phyloP scores from a whole-genome alignment of 352 stramenopile species.

The Phytophthora pini region DNA sequence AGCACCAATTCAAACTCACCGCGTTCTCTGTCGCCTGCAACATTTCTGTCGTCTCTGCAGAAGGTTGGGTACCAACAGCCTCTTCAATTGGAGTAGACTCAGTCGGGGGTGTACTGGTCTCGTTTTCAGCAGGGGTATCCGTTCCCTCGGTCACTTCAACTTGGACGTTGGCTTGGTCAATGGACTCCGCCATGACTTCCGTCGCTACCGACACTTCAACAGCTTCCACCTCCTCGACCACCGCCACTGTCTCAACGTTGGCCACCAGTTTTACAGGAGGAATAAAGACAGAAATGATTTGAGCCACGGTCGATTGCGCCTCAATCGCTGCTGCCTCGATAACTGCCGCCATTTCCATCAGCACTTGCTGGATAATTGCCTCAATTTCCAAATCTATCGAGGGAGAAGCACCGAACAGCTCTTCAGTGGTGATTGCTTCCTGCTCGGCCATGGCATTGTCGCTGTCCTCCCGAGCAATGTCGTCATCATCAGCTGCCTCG shows the following conservation, averaged over 20 bases:
- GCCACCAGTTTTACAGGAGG: not conserved
- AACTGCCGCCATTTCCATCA: conserved; percentile 19
- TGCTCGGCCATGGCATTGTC: conserved; percentile 1
- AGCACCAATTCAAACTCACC: conserved; percentile 12
- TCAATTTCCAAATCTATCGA: conserved; percentile 21
- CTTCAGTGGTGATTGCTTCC: conserved; percentile 8
- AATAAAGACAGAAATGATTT: not conserved
- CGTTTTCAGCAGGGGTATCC: not conserved
- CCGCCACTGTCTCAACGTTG: not conserved
- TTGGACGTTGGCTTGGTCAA: conserved; percentile 21
- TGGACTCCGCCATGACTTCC: conserved; percentile 10
- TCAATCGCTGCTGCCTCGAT: conserved; percentile 20
- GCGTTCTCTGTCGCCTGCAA: conserved; percentile 3
- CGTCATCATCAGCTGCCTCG: conserved; percentile 19
- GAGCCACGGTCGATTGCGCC: not conserved
- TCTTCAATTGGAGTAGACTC: conserved; percentile 15
- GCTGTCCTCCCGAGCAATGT: conserved; percentile 13
- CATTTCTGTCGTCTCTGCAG: conserved; percentile 9
- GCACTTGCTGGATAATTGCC: conserved; percentile 17
- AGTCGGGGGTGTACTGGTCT: not conserved
- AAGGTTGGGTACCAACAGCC: conserved; percentile 16
- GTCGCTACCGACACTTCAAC: not conserved
- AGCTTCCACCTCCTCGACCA: not conserved
- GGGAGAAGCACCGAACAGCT: not conserved
- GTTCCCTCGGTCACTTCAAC: conserved; percentile 19